phyloP scores from a whole-genome alignment of 148 eudicot genomes.

The Rhododendron vialii region DNA sequence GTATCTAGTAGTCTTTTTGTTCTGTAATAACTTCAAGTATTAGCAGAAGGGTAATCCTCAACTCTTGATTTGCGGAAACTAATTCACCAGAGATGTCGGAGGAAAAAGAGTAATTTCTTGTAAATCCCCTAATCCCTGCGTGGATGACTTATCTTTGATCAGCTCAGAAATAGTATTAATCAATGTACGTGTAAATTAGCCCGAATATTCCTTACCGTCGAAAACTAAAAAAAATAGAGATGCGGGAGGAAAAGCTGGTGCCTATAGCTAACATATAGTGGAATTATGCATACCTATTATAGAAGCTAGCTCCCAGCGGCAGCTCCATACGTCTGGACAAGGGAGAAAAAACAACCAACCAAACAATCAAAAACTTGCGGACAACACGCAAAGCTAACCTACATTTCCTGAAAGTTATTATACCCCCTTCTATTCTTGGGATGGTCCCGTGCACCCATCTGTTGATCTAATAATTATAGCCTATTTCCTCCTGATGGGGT shows the following conservation, averaged over 20 bases:
- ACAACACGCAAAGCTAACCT: constrained; percentile 22
- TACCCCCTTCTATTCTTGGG: not conserved
- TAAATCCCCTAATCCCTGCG: too few species aligned
- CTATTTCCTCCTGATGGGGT: not conserved
- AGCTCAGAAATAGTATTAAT: too few species aligned
- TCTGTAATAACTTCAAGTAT: not conserved
- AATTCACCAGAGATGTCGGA: too few species aligned
- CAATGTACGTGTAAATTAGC: not conserved
- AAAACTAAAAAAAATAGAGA: not conserved
- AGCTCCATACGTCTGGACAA: not conserved
- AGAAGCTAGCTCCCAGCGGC: not conserved
- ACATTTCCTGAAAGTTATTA: constrained; percentile 10
- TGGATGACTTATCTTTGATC: too few species aligned
- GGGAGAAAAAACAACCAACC: not conserved
- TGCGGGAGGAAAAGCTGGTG: not conserved
- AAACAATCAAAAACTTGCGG: not conserved
- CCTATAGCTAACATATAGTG: not conserved
- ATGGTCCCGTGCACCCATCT: not conserved
- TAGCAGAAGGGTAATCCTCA: not conserved
- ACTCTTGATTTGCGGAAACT: not conserved
- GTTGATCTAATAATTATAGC: not conserved
- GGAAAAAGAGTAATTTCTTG: too few species aligned
- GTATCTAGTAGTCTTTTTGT: not conserved
- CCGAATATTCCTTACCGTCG: not conserved
- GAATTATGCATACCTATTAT: not conserved